Base-by-base conservation (phyloP, 352 stramenopile genomes). In the Pythium brachiatum region DNA sequence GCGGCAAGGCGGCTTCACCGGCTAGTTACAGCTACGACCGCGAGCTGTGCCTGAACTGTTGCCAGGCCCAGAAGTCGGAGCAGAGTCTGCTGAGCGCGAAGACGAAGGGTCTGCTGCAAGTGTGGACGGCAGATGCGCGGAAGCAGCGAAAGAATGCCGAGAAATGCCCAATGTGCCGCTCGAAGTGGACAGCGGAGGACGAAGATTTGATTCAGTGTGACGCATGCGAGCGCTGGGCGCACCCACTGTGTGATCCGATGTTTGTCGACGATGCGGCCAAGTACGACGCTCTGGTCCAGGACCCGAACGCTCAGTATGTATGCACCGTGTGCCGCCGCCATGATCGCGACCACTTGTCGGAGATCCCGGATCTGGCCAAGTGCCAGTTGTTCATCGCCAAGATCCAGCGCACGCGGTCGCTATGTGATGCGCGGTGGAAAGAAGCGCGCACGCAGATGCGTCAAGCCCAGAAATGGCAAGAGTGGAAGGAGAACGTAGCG, bases 181-280 rank as follows among this genome's bases (percentile, higher is more conserved):
- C 73, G 12, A 88, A 86, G 41, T 95, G 88, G 84, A 67, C 78
- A 26, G 62, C 72, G 2, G 74, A 92, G 21, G 80, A 95, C 25
- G 83, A 88, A 38, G 88, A 92, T 15, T 62, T 96, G 2, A 93
- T 97, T 46, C 88, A 96, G 48, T 96, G 88, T 39, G 89, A 97
- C 57, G 81, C 76, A 1, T 96, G 88, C 32, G 87, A 96, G 58
- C 75, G 74, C 7, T 96, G 88, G 88, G 85, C 81, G 1, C 88
- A 96, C 60, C 83, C 83, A n/a, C 70, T 71, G 5, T 96, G 88
- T 46, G 88, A 96, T 53, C 51, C 52, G 0, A 48, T 89, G 7
- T 74, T 94, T 9, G 83, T 75, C 1, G 64, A 76, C 6, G 76
- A 95, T 20, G 75, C 82, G 0, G 72, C 70, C 41, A 78, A 75